These are phyloP conservation scores for Senna siamea DNA, from an alignment of 306 rosid genomes.

Conservation along the genomic window DNA sequence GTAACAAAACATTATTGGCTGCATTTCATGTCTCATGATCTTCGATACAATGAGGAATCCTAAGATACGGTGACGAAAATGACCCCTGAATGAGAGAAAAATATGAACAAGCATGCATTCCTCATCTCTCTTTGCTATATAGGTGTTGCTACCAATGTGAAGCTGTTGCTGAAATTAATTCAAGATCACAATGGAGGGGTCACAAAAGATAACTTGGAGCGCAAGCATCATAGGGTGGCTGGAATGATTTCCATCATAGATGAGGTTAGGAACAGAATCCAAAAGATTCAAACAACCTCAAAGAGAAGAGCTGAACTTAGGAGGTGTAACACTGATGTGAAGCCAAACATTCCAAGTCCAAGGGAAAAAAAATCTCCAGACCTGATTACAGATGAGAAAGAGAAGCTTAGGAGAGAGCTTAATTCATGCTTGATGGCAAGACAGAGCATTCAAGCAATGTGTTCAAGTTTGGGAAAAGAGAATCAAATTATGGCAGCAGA, in stretches of 20 bases:
- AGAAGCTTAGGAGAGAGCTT: slow-evolving; percentile 70
- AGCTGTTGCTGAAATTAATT: slow-evolving; percentile 69
- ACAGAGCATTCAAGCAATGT: slow-evolving; percentile 86
- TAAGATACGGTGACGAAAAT: no score
- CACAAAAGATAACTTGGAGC: slow-evolving; percentile 57
- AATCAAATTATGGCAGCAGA: slow-evolving; percentile 90
- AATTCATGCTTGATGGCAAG: slow-evolving; percentile 68
- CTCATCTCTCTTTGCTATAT: slow-evolving; percentile 23
- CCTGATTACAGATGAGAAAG: slow-evolving; percentile 71
- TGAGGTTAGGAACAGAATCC: slow-evolving; percentile 68
- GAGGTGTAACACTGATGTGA: slow-evolving; percentile 79
- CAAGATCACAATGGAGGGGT: slow-evolving; percentile 75
- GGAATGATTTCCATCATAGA: slow-evolving; percentile 80
- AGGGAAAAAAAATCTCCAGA: slow-evolving; percentile 60
- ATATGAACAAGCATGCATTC: background rate
- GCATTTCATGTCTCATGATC: no score
- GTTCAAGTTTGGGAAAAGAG: slow-evolving; percentile 93
- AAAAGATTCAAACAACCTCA: slow-evolving; percentile 50
- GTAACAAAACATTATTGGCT: no score
- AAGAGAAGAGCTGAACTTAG: slow-evolving; percentile 69
- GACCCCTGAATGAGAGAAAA: no score
- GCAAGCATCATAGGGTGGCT: slow-evolving; percentile 71
- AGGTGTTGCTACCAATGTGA: slow-evolving; percentile 75
- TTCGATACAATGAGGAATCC: no score
- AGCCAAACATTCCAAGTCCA: slow-evolving; percentile 52